A percentile compares a stretch with the other conserved stretches of the same genome.
phyloP scores from a whole-genome alignment of 768 basidiomycete species.

The Trametes punicea region DNA sequence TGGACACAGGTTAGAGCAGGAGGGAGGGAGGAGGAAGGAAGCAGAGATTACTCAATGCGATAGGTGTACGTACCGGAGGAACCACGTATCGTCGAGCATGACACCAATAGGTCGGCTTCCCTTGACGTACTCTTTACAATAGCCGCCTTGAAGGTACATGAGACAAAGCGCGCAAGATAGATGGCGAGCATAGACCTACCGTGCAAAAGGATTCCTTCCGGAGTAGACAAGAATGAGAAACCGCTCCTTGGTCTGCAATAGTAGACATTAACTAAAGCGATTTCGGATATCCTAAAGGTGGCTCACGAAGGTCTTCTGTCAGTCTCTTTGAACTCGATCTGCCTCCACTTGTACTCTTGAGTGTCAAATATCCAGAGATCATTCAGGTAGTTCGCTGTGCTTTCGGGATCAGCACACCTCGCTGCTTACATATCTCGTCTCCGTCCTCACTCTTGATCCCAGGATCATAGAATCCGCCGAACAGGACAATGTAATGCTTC shows the following conservation, averaged over 20 bases:
- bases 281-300: too few relatives aligned
- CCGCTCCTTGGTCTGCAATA: slow-evolving; percentile 64
- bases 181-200: slow-evolving; percentile 40
- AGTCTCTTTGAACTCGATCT: slow-evolving; percentile 68
- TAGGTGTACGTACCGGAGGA: slow-evolving; percentile 73
- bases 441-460: slow-evolving; percentile 67
- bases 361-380: slow-evolving; percentile 87
- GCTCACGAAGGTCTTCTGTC: slow-evolving; percentile 73
- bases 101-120: slow-evolving; percentile 82
- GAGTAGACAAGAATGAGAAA: slow-evolving; percentile 76
- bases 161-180: not conserved
- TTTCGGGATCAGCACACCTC: not conserved
- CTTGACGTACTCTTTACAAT: slow-evolving; percentile 86
- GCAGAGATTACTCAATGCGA: too few relatives aligned
- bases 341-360: slow-evolving; percentile 82
- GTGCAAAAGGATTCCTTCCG: slow-evolving; percentile 78
- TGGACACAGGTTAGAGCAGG: slow-evolving; percentile 13
- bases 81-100: slow-evolving; percentile 91
- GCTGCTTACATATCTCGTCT: too few relatives aligned
- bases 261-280: not conserved
- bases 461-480: slow-evolving; percentile 89
- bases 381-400: slow-evolving; percentile 70
- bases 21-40: not conserved
- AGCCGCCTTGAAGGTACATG: slow-evolving; percentile 76
- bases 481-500: slow-evolving; percentile 85